These are phyloP conservation scores for Dendrocalamus sinicus DNA, from an alignment of 176 grass and related monocot species.

Conservation along the genomic window DNA sequence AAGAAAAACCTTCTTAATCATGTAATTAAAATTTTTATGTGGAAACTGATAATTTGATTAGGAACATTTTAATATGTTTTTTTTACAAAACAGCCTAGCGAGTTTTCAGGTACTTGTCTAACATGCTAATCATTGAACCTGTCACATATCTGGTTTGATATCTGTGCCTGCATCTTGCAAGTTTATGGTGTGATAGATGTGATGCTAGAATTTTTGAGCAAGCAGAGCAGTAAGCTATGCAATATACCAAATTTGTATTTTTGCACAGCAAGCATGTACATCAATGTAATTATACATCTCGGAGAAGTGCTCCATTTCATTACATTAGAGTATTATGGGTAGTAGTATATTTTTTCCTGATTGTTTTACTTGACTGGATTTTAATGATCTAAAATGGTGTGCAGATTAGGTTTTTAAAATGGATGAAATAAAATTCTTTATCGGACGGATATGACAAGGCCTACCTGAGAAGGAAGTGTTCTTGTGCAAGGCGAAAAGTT, in stretches of 20 bases:
- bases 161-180: conserved; percentile 22
- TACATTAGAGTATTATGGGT: conserved; percentile 5
- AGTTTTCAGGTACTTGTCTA: neutral
- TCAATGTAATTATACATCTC: neutral
- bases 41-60: conserved; percentile 1
- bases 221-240: neutral
- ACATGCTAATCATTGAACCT: neutral
- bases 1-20: neutral
- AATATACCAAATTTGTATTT: neutral
- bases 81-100: neutral
- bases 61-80: neutral
- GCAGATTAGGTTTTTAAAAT: conserved; percentile 67
- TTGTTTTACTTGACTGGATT: conserved; percentile 25
- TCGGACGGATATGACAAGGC: conserved; percentile 42
- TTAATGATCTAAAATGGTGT: conserved; percentile 59
- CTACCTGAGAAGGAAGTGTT: conserved; percentile 52
- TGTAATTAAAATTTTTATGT: neutral
- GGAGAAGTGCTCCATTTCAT: neutral
- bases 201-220: neutral
- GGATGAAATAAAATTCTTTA: conserved; percentile 51
- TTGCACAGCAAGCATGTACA: neutral
- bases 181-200: conserved; percentile 27
- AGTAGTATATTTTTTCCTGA: conserved; percentile 28
- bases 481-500: conserved; percentile 42
- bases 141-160: neutral